Evolutionary conservation across 164 flowering plant species (phyloP), one percentile per base, ranked within the genome.

Genomic region (Annona squamosa): DNA sequence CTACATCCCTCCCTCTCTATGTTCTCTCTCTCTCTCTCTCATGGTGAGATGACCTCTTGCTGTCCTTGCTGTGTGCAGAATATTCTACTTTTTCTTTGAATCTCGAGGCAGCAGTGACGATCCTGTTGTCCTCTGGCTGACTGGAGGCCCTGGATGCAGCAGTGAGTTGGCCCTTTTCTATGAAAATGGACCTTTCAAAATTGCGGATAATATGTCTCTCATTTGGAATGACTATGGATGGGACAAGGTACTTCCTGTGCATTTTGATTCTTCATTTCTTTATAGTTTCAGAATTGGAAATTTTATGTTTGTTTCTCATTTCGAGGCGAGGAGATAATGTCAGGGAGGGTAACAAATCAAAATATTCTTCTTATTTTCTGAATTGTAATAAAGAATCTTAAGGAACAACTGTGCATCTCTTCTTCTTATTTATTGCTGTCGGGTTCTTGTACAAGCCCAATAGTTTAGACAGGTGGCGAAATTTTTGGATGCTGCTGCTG

Each of bases 71-170:
- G 61, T 70, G 43, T 80, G 79, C 75, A 84, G 86, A 76, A 79
- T 85, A 78, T 85, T 82, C 72, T 85, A 85, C 76, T 75, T 83
- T 57, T 85, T 82, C 79, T 85, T 82, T 65, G 87, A 85, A 59
- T 85, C 84, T 7, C 74, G 84, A n/a, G 77, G 75, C 65, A 68
- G 73, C 74, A 70, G 48, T 16, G 67, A 56, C 4, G 83, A 81
- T 64, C 87, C 87, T 57, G 81, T 85, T 68, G 85, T 85, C 16
- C 80, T 85, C 2, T 85, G 87, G 87, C 72, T 85, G 73, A 83
- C 85, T 26, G 87, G 87, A 41, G 87, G 87, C 13, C 87, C 87
- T 9, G 87, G 85, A 3, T 85, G 87, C 73, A 78, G 85, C 75
- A 79, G 85, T 73, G 84, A 81, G 66, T 41, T 85, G 26, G 87